Base-by-base conservation (phyloP, 2,329 filamentous ascomycete genomes). In the Cercospora citrullina region DNA sequence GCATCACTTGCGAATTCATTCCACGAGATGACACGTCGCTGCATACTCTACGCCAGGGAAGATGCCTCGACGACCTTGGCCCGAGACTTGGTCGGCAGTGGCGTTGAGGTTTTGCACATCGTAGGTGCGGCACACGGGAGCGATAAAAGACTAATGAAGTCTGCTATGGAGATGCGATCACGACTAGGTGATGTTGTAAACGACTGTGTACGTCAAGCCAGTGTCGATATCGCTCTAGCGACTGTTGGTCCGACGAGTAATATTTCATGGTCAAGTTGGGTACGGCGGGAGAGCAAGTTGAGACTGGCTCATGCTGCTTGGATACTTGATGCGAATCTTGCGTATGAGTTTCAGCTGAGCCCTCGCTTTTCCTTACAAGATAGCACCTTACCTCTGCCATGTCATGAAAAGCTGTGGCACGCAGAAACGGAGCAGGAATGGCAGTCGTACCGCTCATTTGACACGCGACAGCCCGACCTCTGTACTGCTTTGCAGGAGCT, bases 401-500 rank as follows among this genome's bases (percentile, higher is more conserved):
- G 73, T 39, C 69, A 72, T 9, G 75, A 77, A 36, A 68, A 68
- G 5, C 53, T 76, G 3, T 78, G 75, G 75, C 64, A 69, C 39
- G 71, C 74, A 12, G 53, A 63, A 14, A 71, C 66, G 23, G 72
- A 70, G 16, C 53, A 72, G 30, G 67, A 73, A 26, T 77, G 75
- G 73, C 63, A 70, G 16, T 63, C 68, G 16, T 48, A 70, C 21
- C 66, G 68, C 18, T 60, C 55, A 7, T 60, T 67, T 26, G 66
- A 66, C n/a, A 18, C 31, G 51, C 59, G 55, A 30, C 69, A 69
- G 18, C 68, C 69, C 16, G 81, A 81, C 18, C 77, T 84, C 4
- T 77, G 79, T 39, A 75, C 79, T 55, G 81, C 82, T 1, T 75
- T 84, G 12, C 79, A 84, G 60, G 78, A 78, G 3, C 71, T 85